These are phyloP conservation scores for Fistulifera pelliculosa DNA, from an alignment of 108 stramenopile genomes.

Conservation along the genomic window DNA sequence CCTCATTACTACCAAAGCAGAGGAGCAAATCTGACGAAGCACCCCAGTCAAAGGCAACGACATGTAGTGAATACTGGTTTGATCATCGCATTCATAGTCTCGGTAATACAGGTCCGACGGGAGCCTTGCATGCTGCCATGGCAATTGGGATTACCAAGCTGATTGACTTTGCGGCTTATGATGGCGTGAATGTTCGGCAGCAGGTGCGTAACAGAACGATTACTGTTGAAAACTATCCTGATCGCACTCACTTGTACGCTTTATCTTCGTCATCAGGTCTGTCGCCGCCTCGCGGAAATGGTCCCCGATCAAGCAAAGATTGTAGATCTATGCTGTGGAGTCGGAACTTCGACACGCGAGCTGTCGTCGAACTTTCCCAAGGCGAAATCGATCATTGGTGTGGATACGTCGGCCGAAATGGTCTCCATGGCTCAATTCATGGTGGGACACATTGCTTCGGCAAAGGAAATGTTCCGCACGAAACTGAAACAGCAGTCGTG, in stretches of 20 bases:
- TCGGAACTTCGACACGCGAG: conserved; percentile 72
- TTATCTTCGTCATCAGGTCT: neutral
- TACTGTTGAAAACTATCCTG: neutral
- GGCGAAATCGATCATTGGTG: conserved; percentile 43
- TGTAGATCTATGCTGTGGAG: conserved; percentile 72
- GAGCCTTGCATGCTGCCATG: conserved; percentile 56
- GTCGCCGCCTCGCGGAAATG: conserved; percentile 1
- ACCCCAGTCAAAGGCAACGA: too few species aligned
- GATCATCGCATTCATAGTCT: conserved; percentile 30
- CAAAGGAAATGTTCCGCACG: too few species aligned
- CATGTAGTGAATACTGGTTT: conserved; percentile 26
- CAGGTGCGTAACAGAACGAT: conserved; percentile 10
- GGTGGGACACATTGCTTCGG: too few species aligned
- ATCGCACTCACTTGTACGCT: neutral
- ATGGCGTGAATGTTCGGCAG: conserved; percentile 51
- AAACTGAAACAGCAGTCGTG: neutral
- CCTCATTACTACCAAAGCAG: too few species aligned
- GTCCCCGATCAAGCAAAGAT: conserved; percentile 40
- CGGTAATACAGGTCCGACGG: conserved; percentile 30
- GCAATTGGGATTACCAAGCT: conserved; percentile 69
- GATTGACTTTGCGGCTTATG: conserved; percentile 70
- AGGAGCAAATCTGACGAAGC: too few species aligned
- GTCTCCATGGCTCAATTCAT: conserved; percentile 59
- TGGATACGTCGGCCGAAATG: conserved; percentile 79
- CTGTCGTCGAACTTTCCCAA: conserved; percentile 58